A percentile compares a stretch with the other conserved stretches of the same genome.
Evolutionary conservation across 768 basidiomycete species (phyloP).

Genomic region (Russula abietina): DNA sequence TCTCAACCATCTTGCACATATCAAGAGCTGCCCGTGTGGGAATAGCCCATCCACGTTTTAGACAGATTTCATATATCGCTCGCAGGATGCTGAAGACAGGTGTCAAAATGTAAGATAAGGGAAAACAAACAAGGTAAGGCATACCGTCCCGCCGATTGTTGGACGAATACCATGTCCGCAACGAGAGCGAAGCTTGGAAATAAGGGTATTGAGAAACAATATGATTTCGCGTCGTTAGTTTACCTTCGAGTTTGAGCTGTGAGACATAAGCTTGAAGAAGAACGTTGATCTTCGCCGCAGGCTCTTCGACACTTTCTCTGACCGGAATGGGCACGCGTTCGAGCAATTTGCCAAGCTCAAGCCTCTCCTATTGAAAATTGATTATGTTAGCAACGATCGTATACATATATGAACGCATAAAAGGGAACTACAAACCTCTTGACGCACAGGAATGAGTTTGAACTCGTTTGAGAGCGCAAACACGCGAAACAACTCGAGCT

Average conservation of each 20-base stretch:
- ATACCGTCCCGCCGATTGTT: conserved; percentile 91
- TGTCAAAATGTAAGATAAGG: conserved; percentile 7
- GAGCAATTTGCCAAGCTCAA: conserved; percentile 82
- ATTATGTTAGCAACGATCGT: neutral
- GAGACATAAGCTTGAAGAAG: conserved; percentile 93
- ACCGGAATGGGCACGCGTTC: conserved; percentile 96
- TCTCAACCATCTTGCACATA: conserved; percentile 94
- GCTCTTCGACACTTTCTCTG: conserved; percentile 94
- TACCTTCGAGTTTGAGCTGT: conserved; percentile 84
- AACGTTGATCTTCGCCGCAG: conserved; percentile 95
- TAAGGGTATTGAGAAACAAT: neutral
- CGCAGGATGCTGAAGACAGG: conserved; percentile 63
- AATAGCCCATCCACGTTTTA: conserved; percentile 96
- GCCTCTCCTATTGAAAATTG: conserved; percentile 54
- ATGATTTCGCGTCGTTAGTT: conserved; percentile 11
- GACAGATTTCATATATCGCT: conserved; percentile 95
- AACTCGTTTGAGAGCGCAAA: conserved; percentile 96
- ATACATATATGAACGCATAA: conserved; percentile 15
- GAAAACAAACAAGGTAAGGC: conserved; percentile 21
- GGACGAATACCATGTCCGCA: conserved; percentile 93
- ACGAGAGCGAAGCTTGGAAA: conserved; percentile 72
- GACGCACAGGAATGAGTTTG: conserved; percentile 81
- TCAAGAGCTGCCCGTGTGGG: conserved; percentile 88
- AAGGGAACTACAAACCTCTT: conserved; percentile 39
- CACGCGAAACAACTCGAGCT: conserved; percentile 87